These are phyloP conservation scores for Strigomonas culicis DNA, from an alignment of 208 protist genomes.

Conservation along the genomic window DNA sequence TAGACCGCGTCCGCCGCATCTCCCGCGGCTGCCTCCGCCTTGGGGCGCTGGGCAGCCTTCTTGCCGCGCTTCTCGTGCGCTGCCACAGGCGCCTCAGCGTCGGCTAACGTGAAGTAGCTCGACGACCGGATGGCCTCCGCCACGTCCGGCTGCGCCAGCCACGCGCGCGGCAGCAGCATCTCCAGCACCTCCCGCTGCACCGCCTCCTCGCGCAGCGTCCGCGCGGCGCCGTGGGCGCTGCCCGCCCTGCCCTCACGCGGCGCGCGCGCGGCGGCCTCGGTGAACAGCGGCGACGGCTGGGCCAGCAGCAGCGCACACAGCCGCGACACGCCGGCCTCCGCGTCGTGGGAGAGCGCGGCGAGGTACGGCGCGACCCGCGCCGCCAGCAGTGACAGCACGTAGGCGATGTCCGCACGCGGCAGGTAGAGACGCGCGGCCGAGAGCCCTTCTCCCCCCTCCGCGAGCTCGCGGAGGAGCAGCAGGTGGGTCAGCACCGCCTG, in stretches of 20 bases:
- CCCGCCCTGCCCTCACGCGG: conserved; percentile 6
- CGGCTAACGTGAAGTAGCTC: too few relatives aligned
- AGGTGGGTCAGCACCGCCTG: conserved; percentile 7
- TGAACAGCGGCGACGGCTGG: not conserved
- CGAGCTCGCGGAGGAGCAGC: conserved; percentile 13
- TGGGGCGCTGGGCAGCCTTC: too few relatives aligned
- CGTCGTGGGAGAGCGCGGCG: conserved; percentile 1
- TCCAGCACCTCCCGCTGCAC: conserved; percentile 16
- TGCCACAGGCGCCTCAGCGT: not conserved
- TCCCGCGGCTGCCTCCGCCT: too few relatives aligned
- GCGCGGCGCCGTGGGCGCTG: not conserved
- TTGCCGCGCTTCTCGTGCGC: not conserved
- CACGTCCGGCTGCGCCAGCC: conserved; percentile 13
- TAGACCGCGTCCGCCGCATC: too few relatives aligned
- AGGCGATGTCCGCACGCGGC: too few relatives aligned
- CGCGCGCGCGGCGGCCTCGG: too few relatives aligned
- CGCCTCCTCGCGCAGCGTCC: not conserved
- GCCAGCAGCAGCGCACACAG: conserved; percentile 15
- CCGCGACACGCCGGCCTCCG: conserved; percentile 15
- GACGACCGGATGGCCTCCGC: too few relatives aligned
- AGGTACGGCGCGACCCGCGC: too few relatives aligned
- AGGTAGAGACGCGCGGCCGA: too few relatives aligned
- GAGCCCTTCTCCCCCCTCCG: too few relatives aligned
- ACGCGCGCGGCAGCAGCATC: too few relatives aligned
- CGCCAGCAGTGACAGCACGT: too few relatives aligned